phyloP scores from a whole-genome alignment of 2,329 filamentous ascomycete species.

The Fusarium secorum region DNA sequence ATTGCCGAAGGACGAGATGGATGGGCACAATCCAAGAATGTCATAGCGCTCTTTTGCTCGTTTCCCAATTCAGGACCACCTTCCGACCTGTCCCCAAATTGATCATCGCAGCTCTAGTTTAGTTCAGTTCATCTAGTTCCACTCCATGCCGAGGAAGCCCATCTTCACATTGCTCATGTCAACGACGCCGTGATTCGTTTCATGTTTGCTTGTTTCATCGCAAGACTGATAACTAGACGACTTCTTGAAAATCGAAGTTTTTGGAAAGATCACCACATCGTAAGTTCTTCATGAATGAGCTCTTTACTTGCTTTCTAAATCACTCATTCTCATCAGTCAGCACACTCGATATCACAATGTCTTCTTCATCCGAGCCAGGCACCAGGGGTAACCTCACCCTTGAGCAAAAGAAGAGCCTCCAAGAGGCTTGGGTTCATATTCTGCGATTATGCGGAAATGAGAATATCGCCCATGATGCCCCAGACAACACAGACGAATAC shows the following conservation, averaged over 20 bases:
- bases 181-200: background rate
- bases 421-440: slow-evolving; percentile 33
- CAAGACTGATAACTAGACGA: slow-evolving; percentile 4
- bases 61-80: slow-evolving; percentile 27
- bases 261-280: background rate
- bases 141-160: background rate
- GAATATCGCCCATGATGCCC: background rate
- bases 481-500: slow-evolving; percentile 7
- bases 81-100: slow-evolving; percentile 22
- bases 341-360: slow-evolving; percentile 21
- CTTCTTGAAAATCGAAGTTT: background rate
- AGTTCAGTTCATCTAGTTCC: background rate
- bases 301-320: background rate
- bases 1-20: background rate
- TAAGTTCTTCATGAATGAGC: background rate
- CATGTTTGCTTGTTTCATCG: background rate
- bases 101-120: background rate
- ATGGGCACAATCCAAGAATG: background rate
- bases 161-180: background rate
- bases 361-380: slow-evolving; percentile 16
- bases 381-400: slow-evolving; percentile 28
- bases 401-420: slow-evolving; percentile 20
- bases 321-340: slow-evolving; percentile 5
- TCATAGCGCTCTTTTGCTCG: background rate
- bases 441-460: slow-evolving; percentile 22